Base-by-base conservation (phyloP, 1,139 yeast genomes). In the Yamadazyma atlantica region DNA sequence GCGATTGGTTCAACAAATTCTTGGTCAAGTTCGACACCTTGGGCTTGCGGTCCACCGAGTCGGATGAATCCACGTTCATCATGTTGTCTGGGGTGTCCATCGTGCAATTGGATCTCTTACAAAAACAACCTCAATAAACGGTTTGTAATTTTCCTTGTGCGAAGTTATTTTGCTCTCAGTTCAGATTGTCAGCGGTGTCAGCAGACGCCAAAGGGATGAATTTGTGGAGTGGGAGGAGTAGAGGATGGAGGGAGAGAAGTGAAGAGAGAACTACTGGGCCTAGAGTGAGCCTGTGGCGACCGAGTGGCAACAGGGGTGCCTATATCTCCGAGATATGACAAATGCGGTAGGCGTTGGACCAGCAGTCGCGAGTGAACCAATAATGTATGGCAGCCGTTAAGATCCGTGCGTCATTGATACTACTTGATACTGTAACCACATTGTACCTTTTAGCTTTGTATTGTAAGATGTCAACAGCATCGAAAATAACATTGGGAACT, bases 401-500 rank as follows among this genome's bases (percentile, higher is more conserved):
- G n/a, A n/a, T n/a, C n/a, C n/a, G n/a, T n/a, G n/a, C n/a, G n/a
- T n/a, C n/a, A n/a, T n/a, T n/a, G n/a, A n/a, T n/a, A n/a, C n/a
- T n/a, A n/a, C n/a, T n/a, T n/a, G n/a, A n/a, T n/a, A n/a, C n/a
- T n/a, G n/a, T n/a, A n/a, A n/a, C n/a, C n/a, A n/a, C n/a, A n/a
- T n/a, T n/a, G n/a, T n/a, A n/a, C n/a, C n/a, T n/a, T n/a, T n/a
- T n/a, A 13, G 12, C 7, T 7, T 25, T n/a, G 11, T n/a, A 25
- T n/a, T 25, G 14, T n/a, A n/a, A 10, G 13, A 84, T 85, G 94
- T 83, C 90, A 26, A 74, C 82, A 29, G 82, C 86, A 2, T 79
- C 89, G 34, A 84, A 82, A 59, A 62, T 81, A 33, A 84, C 92
- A 6, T 73, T 85, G 42, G 88, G 75, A 0, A 50, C 72, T 7